Base-by-base conservation (phyloP, 768 basidiomycete genomes). In the Amanita fuliginea region DNA sequence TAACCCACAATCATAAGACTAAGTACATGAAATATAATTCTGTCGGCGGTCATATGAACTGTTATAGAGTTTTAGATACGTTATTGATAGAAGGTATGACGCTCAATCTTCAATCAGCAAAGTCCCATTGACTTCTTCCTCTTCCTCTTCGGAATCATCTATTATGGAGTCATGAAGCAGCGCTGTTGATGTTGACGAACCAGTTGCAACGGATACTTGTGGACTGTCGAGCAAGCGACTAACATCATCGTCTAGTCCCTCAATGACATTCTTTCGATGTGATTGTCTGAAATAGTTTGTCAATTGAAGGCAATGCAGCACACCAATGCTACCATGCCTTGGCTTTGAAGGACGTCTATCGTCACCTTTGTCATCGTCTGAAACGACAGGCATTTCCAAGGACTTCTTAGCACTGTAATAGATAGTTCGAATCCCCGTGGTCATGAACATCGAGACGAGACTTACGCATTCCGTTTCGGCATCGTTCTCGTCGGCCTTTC, bases 381-480 rank as follows among this genome's bases (percentile, higher is more conserved):
- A 69, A 49, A 65, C 67, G 32, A 71, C 63, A 16, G 10, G 3
- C 9, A 66, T 59, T 32, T 63, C 56, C 14, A 60, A 59, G 51
- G 70, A 73, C 56, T 69, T 74, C 6, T 55, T 60, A 35, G 74
- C 68, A 24, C 73, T 77, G 46, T 10, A 48, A 4, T 16, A 8
- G 6, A 18, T 19, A 47, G 35, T 46, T 6, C 47, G 30, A 6
- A 44, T 24, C 13, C 16, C 33, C 6, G 19, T 4, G 6, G 13
- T 30, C 18, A 10, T 26, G 6, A 37, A 16, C 19, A 22, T 28
- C 16, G 26, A 39, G 40, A 32, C 6, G n/a, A 40, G 18, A 64
- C 80, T 55, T 65, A 83, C 81, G 72, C 80, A 35, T 75, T 71
- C 55, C 82, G 68, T 59, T 71, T 75, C 2, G 83, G 82, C 56